Evolutionary conservation across 306 rosid species (phyloP), one percentile per base, ranked within the genome.

Genomic region (Chamaecrista fasciculata): DNA sequence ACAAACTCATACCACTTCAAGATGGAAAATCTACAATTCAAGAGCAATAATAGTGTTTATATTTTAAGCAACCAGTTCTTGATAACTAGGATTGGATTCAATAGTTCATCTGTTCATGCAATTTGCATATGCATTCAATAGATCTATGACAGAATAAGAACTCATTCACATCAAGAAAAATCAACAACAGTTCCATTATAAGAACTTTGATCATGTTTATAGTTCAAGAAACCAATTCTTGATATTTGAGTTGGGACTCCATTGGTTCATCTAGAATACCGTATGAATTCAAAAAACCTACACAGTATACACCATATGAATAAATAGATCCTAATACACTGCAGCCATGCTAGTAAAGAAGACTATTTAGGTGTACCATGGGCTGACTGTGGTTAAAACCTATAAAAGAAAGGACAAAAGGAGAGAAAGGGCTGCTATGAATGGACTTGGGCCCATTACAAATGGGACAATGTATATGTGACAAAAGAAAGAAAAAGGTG

Each of bases 21-120:
- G 23, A 29, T 70, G 36, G 66, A 75, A 52, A 64, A 52, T 47
- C 16, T 42, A 69, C 25, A 15, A 60, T 1, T 63, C 14, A 75
- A 62, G 15, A 68, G 60, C 48, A 29, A 5, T 59, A 51, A 53
- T 47, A 70, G 57, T 75, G 66, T 46, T 70, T 46, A 64, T 50
- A 58, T 71, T 51, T 56, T 16, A 57, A 69, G 49, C 50, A 74
- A 65, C 48, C 44, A 76, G 69, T 48, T 58, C 37, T 47, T 12
- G 26, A 55, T 64, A 81, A 34, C 39, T n/a, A n/a, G n/a, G n/a
- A n/a, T n/a, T n/a, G n/a, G n/a, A n/a, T n/a, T n/a, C n/a, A n/a
- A n/a, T n/a, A n/a, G n/a, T n/a, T n/a, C n/a, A 69, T 69, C 58
- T 37, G 68, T 75, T 67, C 23, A 75, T 63, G 57, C 47, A 28